Evolutionary conservation across 202 grass and related monocot genomes (phyloP), one percentile per base, ranked within the genome.

Genomic region (Zoysia matrella): DNA sequence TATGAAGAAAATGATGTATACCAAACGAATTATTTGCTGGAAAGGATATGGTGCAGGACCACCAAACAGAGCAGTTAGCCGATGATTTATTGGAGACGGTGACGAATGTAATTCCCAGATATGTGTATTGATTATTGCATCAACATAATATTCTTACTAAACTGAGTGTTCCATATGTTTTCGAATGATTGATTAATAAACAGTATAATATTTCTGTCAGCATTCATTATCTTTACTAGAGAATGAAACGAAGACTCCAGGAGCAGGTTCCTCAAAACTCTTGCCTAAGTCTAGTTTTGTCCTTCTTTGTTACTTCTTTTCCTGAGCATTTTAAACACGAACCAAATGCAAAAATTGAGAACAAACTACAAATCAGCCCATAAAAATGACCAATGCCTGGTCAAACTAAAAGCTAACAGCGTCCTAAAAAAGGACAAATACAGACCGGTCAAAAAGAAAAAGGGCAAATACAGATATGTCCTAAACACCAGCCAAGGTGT

Each of bases 381-480:
- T 9, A 2, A 60, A 60, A 8, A 60, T 60, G 16, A 60, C 22
- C 16, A 60, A 60, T 2, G 7, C 6, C 7, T 60, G 16, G 57
- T 30, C 16, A 22, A 44, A 41, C 42, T 65, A 65, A 75, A 70
- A 61, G 15, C 55, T 51, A 80, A 43, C 1, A 51, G 41, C 36
- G 16, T 58, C 58, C 68, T 80, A 88, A 72, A 60, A 22, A 22
- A 22, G 22, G 72, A 30, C 46, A 75, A 36, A 61, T 22, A 22
- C 22, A 22, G 22, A 22, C 22, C 22, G 22, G 22, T 22, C 22
- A 22, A 22, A 22, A 22, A 22, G 22, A 22, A 22, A 22, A 22
- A 22, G 72, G n/a, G 66, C 46, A 75, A 36, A 61, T 77, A 53
- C 51, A 80, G 52, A 84, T 63, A 89, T 44, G 46, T 83, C 62